Evolutionary conservation across 805 yeast species (phyloP), one percentile per base, ranked within the genome.

Genomic region (Hanseniaspora clermontiae): DNA sequence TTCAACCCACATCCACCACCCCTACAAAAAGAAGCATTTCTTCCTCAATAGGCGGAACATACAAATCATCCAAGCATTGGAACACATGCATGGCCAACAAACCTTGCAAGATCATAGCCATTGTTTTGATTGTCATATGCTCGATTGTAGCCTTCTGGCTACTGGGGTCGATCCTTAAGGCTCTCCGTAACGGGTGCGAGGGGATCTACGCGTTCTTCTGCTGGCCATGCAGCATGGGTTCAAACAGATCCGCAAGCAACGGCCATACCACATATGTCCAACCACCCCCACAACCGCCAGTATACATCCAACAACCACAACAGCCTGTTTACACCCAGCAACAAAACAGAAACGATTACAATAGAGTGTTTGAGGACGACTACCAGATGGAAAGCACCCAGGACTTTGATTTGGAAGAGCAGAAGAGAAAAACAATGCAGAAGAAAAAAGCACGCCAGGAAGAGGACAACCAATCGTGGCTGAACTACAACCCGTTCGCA

Each of bases 81-180:
- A 77, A 80, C 64, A 76, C 83, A 4, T 83, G 91, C 70, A 82
- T 81, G 87, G 83, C 74, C 64, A 81, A 82, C 67, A 77, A 67
- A 37, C 71, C 80, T 49, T 84, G 91, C 68, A 83, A 84, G 62
- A 75, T 82, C 57, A 77, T 81, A 20, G 87, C 81, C 11, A 82
- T 83, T 45, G 82, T 82, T 19, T 79, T 81, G 1, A 79, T 83
- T 7, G 43, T 40, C 24, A 37, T 53, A n/a, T 38, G 50, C 7
- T 47, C 49, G 14, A 45, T 57, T 24, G 2, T 50, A 8, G 43
- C 39, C 2, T 45, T 59, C 17, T 57, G 59, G 55, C 27, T 51
- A 38, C 19, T 83, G 1, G 71, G 77, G 14, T 76, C 80, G 0
- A 27, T 86, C 1, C 61, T 82, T 51, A 76, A 81, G 51, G 81